Conservation (phyloP, 805 yeast genomes). For the Yamadazyma laniorum region DNA sequence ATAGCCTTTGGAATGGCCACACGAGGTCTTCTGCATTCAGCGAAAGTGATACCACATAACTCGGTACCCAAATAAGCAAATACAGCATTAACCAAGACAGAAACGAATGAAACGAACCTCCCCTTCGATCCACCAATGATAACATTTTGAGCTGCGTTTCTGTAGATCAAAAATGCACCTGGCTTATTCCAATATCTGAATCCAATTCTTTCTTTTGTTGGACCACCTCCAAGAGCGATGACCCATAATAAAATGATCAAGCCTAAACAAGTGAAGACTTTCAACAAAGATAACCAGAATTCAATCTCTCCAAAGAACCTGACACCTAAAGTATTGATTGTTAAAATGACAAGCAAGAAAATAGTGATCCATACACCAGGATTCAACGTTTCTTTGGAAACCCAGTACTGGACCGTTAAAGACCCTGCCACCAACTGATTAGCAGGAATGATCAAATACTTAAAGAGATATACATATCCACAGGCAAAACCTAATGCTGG, state of each 20-base stretch:
- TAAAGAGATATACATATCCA: conserved; percentile 61
- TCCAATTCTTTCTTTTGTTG: conserved; percentile 69
- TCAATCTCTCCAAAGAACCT: conserved; percentile 55
- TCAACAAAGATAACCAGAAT: conserved; percentile 62
- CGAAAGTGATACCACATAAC: conserved; percentile 68
- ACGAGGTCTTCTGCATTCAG: conserved; percentile 67
- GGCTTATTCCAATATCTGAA: conserved; percentile 71
- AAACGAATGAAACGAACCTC: conserved; percentile 57
- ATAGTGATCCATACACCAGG: conserved; percentile 61
- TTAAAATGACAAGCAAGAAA: conserved; percentile 40
- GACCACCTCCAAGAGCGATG: conserved; percentile 77
- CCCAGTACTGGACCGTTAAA: conserved; percentile 55
- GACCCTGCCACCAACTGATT: conserved; percentile 65
- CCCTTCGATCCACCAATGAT: conserved; percentile 46
- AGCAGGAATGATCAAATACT: conserved; percentile 56
- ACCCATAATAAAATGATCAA: conserved; percentile 60
- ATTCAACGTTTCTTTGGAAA: conserved; percentile 42
- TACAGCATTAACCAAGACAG: conserved; percentile 64
- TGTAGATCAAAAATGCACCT: conserved; percentile 56
- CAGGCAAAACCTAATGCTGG: conserved; percentile 67
- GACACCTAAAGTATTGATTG: conserved; percentile 49
- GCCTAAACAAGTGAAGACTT: conserved; percentile 65
- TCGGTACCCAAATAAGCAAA: conserved; percentile 75
- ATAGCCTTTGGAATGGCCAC: conserved; percentile 69
- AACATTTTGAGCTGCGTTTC: conserved; percentile 38